Evolutionary conservation across 228 moss, liverwort and hornwort genomes (phyloP).

Genomic region (Sphagnum magellanicum): DNA sequence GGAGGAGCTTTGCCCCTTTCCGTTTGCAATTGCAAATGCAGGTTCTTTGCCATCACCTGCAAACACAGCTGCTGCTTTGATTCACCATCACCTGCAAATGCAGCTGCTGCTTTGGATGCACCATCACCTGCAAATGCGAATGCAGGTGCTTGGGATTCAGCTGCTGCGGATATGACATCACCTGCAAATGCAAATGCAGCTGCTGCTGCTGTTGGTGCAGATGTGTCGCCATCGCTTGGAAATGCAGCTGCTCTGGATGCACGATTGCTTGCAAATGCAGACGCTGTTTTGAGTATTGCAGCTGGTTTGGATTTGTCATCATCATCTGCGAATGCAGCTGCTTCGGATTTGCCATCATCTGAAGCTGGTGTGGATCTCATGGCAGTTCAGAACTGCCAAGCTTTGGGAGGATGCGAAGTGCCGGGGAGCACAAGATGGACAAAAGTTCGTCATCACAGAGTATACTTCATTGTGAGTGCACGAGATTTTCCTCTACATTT

Average conservation of each 20-base stretch:
- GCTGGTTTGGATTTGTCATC: constrained; percentile 14
- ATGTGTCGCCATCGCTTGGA: constrained; percentile 14
- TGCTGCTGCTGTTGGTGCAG: constrained; percentile 11
- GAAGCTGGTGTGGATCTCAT: constrained; percentile 15
- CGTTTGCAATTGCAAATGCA: too few species aligned
- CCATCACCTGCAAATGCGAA: too few species aligned
- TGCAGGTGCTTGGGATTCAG: constrained; percentile 5
- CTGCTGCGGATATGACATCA: background rate
- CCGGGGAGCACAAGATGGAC: too few species aligned
- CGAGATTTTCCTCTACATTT: too few species aligned
- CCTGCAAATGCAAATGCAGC: constrained; percentile 17
- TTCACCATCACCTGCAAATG: too few species aligned
- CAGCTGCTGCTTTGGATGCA: too few species aligned
- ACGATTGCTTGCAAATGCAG: constrained; percentile 10
- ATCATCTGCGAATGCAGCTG: constrained; percentile 26
- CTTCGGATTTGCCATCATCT: constrained; percentile 29
- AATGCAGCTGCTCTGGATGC: constrained; percentile 4
- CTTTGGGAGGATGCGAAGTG: too few species aligned
- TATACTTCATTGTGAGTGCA: too few species aligned
- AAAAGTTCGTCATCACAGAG: too few species aligned
- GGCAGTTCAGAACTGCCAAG: background rate
- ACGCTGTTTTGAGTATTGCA: constrained; percentile 5
- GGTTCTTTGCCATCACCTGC: too few species aligned
- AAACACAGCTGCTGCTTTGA: too few species aligned
- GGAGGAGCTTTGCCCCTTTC: too few species aligned